Evolutionary conservation across 192 early-diverging fungal genomes (phyloP).

Genomic region (Backusella macrospora): DNA sequence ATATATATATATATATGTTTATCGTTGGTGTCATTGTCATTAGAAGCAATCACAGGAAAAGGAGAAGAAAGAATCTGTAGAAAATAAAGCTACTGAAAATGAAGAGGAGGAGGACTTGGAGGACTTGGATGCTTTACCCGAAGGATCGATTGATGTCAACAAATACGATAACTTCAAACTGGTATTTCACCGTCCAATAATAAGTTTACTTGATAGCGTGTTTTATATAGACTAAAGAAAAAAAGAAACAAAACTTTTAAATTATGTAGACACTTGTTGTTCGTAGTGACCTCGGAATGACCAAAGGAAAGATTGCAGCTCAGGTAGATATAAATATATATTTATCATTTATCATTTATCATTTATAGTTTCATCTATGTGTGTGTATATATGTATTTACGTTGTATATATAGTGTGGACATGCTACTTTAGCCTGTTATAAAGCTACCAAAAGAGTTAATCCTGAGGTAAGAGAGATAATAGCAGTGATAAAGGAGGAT

Average conservation of each 20-base stretch:
- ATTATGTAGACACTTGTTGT: slow-evolving; percentile 60
- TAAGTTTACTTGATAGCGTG: too few species aligned
- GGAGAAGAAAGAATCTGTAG: not conserved
- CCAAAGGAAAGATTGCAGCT: slow-evolving; percentile 92
- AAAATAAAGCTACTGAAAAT: not conserved
- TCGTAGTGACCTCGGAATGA: slow-evolving; percentile 90
- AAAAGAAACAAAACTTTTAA: not conserved
- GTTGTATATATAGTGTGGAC: slow-evolving; percentile 66
- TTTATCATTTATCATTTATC: too few species aligned
- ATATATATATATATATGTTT: not conserved
- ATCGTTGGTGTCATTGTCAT: too few species aligned
- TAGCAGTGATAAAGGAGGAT: slow-evolving; percentile 3
- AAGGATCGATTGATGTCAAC: slow-evolving; percentile 20
- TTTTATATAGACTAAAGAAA: not conserved
- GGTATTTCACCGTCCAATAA: not conserved
- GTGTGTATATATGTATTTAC: too few species aligned
- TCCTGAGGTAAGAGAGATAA: slow-evolving; percentile 40
- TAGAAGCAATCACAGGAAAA: not conserved
- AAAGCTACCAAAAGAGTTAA: slow-evolving; percentile 55
- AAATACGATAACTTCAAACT: slow-evolving; percentile 33
- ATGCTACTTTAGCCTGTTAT: slow-evolving; percentile 88
- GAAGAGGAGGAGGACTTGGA: not conserved
- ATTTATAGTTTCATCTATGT: too few species aligned
- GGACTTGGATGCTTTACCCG: slow-evolving; percentile 15
- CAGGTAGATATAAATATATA: slow-evolving; percentile 46